Conservation (phyloP, 2,329 filamentous ascomycete genomes). For the Cladosporium velox region DNA sequence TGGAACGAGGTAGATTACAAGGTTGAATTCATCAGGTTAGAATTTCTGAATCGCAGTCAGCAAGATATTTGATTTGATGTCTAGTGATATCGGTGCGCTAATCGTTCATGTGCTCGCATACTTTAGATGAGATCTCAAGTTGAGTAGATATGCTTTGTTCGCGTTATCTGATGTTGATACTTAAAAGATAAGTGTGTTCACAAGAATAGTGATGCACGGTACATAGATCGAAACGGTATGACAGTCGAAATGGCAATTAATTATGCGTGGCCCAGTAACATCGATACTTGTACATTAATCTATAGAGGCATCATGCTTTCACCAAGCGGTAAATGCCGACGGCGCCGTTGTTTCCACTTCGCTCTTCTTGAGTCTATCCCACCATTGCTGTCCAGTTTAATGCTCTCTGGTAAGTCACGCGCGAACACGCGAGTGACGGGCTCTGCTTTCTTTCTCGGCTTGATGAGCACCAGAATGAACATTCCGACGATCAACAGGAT, state of each 20-base stretch:
- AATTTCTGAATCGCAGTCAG: too few relatives aligned
- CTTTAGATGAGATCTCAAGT: too few relatives aligned
- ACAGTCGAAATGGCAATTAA: background rate
- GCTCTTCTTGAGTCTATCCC: slow-evolving; percentile 21
- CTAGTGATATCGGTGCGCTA: background rate
- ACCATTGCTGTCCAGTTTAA: background rate
- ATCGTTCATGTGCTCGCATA: background rate
- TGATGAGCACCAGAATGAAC: slow-evolving; percentile 80
- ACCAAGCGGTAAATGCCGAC: slow-evolving; percentile 18
- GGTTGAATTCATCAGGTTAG: background rate
- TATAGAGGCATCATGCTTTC: slow-evolving; percentile 16
- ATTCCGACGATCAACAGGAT: slow-evolving; percentile 80
- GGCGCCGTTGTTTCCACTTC: slow-evolving; percentile 30
- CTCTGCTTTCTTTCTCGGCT: slow-evolving; percentile 59
- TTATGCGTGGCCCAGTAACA: background rate
- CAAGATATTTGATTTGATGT: background rate
- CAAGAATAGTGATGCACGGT: background rate
- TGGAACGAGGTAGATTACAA: background rate
- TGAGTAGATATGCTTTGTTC: background rate
- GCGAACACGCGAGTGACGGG: background rate
- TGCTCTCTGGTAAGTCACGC: background rate
- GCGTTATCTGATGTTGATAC: too few relatives aligned
- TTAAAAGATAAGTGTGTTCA: too few relatives aligned
- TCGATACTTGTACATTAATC: slow-evolving; percentile 8
- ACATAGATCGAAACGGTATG: background rate